phyloP scores from a whole-genome alignment of 768 basidiomycete genomes.

The Cystofilobasidium bisporidii region DNA sequence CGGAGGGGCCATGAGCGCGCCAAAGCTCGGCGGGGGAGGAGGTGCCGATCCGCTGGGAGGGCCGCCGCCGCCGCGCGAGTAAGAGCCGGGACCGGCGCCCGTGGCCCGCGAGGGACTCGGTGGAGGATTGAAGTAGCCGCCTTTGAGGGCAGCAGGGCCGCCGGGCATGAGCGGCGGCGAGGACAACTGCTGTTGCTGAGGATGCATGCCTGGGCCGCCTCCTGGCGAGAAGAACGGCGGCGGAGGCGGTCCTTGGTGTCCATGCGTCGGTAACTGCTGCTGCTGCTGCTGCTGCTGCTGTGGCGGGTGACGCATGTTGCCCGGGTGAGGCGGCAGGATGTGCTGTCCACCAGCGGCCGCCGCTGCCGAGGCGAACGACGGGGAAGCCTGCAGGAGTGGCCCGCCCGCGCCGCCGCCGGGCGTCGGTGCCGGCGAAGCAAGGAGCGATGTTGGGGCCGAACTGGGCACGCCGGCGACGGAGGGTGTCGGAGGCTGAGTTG shows the following conservation, averaged over 20 bases:
- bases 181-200: background rate
- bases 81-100: background rate
- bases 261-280: background rate
- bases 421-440: background rate
- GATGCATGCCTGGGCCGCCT: background rate
- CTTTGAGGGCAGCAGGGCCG: too few species aligned
- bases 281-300: slow-evolving; percentile 1
- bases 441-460: slow-evolving; percentile 1
- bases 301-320: background rate
- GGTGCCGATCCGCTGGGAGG: background rate
- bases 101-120: background rate
- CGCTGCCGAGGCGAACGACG: background rate
- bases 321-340: background rate
- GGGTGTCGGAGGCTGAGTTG: background rate
- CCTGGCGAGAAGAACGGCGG: background rate
- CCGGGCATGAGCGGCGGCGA: background rate
- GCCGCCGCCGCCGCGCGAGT: background rate
- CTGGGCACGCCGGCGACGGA: slow-evolving; percentile 4
- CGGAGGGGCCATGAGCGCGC: background rate
- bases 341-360: background rate
- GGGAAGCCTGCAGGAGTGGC: background rate
- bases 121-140: background rate
- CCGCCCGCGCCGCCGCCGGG: background rate
- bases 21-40: background rate
- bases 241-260: background rate